A percentile compares a stretch with the other conserved stretches of the same genome.
Evolutionary conservation across 345 rosid species (phyloP).

Genomic region (Rhodomyrtus tomentosa): DNA sequence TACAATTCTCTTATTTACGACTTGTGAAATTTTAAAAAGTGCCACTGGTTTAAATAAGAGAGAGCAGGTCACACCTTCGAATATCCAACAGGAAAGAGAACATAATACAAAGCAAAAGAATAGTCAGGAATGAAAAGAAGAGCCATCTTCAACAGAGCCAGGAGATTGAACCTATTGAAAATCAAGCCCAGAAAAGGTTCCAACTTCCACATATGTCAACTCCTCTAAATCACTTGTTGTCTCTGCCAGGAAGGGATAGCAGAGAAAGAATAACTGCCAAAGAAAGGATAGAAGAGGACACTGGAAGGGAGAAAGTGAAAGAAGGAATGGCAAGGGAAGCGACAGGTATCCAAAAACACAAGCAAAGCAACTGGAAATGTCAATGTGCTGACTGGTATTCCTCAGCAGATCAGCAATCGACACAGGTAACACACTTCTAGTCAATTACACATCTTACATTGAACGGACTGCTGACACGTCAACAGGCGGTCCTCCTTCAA

Average conservation of each 20-base stretch:
- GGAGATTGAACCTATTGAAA: neutral
- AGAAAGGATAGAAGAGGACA: neutral
- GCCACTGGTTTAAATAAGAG: neutral
- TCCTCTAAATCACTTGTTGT: neutral
- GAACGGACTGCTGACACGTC: constrained; percentile 86
- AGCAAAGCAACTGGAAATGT: neutral
- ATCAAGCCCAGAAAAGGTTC: neutral
- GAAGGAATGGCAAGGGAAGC: neutral
- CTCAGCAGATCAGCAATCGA: neutral
- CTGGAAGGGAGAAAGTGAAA: neutral
- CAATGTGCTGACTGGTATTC: neutral
- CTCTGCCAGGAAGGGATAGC: neutral
- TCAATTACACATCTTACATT: constrained; percentile 43
- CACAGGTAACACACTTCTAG: neutral
- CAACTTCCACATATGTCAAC: neutral
- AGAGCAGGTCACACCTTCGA: neutral
- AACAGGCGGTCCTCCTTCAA: constrained; percentile 95
- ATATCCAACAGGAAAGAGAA: neutral
- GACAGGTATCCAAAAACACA: neutral
- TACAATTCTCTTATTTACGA: neutral
- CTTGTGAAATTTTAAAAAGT: neutral
- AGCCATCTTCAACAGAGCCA: neutral
- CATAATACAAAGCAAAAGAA: neutral
- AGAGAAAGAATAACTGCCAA: neutral
- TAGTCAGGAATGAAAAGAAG: neutral